These are phyloP conservation scores for Teunomyces funiuensis DNA, from an alignment of 805 yeast species.

Conservation along the genomic window DNA sequence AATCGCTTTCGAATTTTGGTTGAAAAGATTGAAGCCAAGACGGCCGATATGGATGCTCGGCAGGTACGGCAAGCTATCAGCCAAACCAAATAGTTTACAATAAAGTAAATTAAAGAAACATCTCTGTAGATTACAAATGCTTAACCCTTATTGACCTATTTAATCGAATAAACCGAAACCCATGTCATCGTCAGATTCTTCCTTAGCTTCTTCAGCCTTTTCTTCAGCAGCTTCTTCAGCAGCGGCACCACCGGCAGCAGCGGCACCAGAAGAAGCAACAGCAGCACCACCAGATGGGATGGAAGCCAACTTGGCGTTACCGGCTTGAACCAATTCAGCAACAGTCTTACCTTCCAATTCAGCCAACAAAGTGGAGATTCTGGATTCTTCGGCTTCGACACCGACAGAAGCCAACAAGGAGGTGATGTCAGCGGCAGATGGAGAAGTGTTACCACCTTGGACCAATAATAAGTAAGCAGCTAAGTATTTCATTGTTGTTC, in stretches of 20 bases:
- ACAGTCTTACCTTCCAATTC: conserved; percentile 93
- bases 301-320: conserved; percentile 93
- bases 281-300: conserved; percentile 99
- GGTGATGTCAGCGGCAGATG: conserved; percentile 90
- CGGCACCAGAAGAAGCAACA: conserved; percentile 69
- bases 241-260: conserved; percentile 69
- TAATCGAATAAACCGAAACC: conserved; percentile 99
- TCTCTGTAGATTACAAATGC: conserved; percentile 3
- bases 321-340: conserved; percentile 88
- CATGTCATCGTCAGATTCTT: conserved; percentile 72
- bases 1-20: conserved; percentile 27
- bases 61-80: conserved; percentile 5
- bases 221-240: conserved; percentile 73
- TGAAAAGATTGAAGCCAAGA: conserved; percentile 20
- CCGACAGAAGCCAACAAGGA: conserved; percentile 91
- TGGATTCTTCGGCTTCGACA: conserved; percentile 89
- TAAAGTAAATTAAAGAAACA: background rate
- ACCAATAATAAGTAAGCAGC: conserved; percentile 99
- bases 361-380: conserved; percentile 74
- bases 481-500: conserved; percentile 79
- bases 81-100: background rate
- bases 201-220: conserved; percentile 66
- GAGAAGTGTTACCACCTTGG: conserved; percentile 94
- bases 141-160: conserved; percentile 16
- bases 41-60: conserved; percentile 3